Base-by-base conservation (phyloP, 441 rosid genomes). In the Erodium texanum region DNA sequence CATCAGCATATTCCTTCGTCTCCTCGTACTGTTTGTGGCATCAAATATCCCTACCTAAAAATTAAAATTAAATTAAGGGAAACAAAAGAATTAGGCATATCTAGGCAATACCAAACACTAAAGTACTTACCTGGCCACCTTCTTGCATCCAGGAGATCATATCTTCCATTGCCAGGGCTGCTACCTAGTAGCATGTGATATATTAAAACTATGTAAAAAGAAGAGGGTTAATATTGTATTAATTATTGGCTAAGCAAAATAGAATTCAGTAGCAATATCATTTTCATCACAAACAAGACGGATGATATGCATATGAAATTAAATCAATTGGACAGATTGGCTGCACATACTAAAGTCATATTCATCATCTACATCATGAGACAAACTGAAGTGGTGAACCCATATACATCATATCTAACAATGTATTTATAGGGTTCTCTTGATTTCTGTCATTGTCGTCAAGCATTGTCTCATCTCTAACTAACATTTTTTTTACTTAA, bases 141-240 rank as follows among this genome's bases (percentile, higher is more conserved):
- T 92, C 99, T 78, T 87, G 93, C 99, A 94, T 94, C 99, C 98
- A 94, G 64, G 96, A 84, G 81, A 80, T 92, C 99, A 94, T 89
- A 82, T 94, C 99, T 74, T 94, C 98, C 99, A 94, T 92, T 73
- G 99, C 98, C 82, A 94, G 77, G 74, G 99, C 97, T 71, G 99
- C 98, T 83, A 94, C 98, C 99, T 94, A 90, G 88, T 81, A 78
- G 95, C 92, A 94, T 18, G 83, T 76, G 82, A 93, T 82, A 83
- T 67, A 86, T 89, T 86, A 84, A 88, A 84, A 87, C 93, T 86
- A 88, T 80, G 84, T 82, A 70, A 78, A 87, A 86, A 84, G 81
- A 82, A 85, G 80, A 85, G 78, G 59, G 87, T 87, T 83, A 82
- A 78, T 70, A 78, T 58, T 75, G 76, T 68, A 80, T 79, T 67